Evolutionary conservation across 805 yeast species (phyloP), one percentile per base, ranked within the genome.

Genomic region (Starmerella roubikii): DNA sequence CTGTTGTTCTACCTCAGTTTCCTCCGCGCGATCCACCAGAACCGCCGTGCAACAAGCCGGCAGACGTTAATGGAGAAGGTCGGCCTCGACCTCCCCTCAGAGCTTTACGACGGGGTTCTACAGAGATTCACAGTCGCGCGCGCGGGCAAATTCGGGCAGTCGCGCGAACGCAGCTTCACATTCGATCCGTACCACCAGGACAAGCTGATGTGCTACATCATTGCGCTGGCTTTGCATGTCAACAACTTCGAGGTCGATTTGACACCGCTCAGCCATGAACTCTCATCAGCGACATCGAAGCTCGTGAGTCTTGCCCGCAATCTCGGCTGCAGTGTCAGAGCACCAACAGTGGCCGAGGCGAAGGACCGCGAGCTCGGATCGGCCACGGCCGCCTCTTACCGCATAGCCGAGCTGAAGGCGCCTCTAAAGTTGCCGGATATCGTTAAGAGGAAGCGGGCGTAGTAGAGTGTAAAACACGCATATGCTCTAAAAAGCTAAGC

Each of bases 151-250:
- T 69, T 74, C 46, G 93, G 91, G 41, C 76, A 72, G 57, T 63
- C 80, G n/a, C 78, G 77, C 55, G 84, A 78, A 46, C 71, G 77
- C 50, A 69, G 78, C n/a, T 88, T 72, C 56, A 66, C 71, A 45
- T 72, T 91, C 44, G 96, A 91, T 54, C 95, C 97, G 30, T 78
- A 73, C 51, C 72, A 74, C 54, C 94, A 84, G 58, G 94, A 84
- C 61, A 84, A 79, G 60, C 65, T 91, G 35, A 64, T 91, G 48
- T 80, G 94, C 59, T 78, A 74, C 60, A 65, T 85, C 34, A 63
- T 91, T 44, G 80, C 78, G 5, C 60, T 79, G 30, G 67, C 80
- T 29, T 63, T 91, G 54, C 88, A 78, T 57, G 66, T 86, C 40
- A 83, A 83, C 56, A 75, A 72, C 44, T 88, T 74, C 61, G 64